Evolutionary conservation across 768 basidiomycete genomes (phyloP).

Genomic region (Russula earlei): DNA sequence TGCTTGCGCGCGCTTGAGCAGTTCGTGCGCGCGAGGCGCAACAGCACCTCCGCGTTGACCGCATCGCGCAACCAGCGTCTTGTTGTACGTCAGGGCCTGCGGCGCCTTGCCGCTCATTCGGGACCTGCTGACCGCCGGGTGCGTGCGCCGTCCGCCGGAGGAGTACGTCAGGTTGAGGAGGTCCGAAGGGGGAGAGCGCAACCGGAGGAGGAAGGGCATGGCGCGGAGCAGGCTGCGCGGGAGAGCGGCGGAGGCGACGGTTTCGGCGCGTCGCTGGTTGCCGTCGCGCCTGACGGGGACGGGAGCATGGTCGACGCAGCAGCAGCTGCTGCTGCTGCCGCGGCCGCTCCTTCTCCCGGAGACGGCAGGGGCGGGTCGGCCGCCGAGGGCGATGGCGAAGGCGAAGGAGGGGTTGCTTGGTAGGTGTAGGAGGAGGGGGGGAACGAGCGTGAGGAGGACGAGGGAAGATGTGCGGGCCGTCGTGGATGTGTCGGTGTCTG

Average conservation of each 20-base stretch:
- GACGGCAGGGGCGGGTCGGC: no score
- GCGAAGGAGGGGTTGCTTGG: no score
- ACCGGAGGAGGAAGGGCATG: constrained; percentile 7
- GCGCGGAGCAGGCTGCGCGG: constrained; percentile 14
- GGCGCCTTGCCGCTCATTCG: background rate
- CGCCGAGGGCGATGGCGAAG: no score
- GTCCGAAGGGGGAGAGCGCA: constrained; percentile 4
- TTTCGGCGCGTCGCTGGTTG: background rate
- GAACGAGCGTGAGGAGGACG: background rate
- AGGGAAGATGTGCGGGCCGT: background rate
- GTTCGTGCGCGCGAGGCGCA: constrained; percentile 11
- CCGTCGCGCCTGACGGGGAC: no score
- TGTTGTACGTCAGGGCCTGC: background rate
- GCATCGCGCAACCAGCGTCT: constrained; percentile 10
- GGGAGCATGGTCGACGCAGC: no score
- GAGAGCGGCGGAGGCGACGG: background rate
- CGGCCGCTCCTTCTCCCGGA: no score
- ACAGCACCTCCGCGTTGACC: constrained; percentile 12
- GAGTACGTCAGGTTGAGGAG: constrained; percentile 3
- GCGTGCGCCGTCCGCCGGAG: constrained; percentile 10
- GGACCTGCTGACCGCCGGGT: background rate
- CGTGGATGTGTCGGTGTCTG: background rate
- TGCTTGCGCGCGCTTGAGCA: constrained; percentile 49
- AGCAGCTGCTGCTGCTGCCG: no score
- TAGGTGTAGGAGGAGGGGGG: no score